phyloP scores from a whole-genome alignment of 306 rosid genomes.

The Carpinus fangiana region DNA sequence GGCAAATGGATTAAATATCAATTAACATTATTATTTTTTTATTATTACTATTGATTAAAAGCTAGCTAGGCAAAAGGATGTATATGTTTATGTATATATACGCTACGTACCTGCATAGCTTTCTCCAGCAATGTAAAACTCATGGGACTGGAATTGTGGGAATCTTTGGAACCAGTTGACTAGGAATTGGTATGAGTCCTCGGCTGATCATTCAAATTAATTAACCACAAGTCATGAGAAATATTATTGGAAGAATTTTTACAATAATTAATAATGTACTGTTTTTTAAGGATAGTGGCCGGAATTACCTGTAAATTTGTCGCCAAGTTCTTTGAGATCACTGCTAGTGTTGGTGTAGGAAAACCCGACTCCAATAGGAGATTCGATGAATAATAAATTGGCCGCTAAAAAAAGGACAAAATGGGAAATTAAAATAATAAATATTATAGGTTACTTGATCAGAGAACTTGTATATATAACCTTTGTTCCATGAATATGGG shows the following conservation, averaged over 20 bases:
- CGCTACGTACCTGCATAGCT: constrained; percentile 85
- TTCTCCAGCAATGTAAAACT: constrained; percentile 85
- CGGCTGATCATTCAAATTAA: constrained; percentile 40
- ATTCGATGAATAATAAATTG: constrained; percentile 74
- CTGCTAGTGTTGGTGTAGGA: constrained; percentile 72
- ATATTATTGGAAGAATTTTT: background rate
- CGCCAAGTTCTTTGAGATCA: constrained; percentile 64
- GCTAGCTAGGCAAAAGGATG: background rate
- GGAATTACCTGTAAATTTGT: constrained; percentile 55
- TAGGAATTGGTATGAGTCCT: constrained; percentile 67
- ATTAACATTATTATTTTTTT: background rate
- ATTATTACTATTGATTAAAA: background rate
- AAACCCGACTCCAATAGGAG: constrained; percentile 88
- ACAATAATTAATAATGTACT: background rate
- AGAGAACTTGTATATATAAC: constrained; percentile 21
- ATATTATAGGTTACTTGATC: no score
- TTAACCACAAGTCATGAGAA: constrained; percentile 1
- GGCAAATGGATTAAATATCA: background rate
- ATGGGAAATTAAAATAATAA: background rate
- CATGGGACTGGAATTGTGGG: constrained; percentile 73
- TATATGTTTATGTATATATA: background rate
- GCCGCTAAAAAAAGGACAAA: constrained; percentile 45
- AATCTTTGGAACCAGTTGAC: constrained; percentile 74
- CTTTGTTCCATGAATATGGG: constrained; percentile 78
- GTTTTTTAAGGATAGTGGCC: background rate